Evolutionary conservation across 2,329 filamentous ascomycete species (phyloP).

Genomic region (Daldinia sp.): DNA sequence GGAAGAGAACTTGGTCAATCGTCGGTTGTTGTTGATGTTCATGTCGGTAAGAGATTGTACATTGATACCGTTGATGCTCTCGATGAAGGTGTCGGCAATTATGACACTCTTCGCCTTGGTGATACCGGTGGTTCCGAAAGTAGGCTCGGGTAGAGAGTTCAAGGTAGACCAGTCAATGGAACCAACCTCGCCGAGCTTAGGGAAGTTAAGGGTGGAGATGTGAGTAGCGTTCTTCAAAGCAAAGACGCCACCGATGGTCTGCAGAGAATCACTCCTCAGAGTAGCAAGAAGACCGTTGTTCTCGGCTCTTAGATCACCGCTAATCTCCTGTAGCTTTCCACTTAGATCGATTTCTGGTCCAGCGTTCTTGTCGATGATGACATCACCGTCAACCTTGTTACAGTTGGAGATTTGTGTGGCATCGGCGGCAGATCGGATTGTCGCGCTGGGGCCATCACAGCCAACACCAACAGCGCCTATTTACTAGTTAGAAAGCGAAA

Average conservation of each 20-base stretch:
- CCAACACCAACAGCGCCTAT: conserved; percentile 44
- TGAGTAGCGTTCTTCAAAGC: conserved; percentile 71
- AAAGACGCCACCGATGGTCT: conserved; percentile 74
- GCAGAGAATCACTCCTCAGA: conserved; percentile 68
- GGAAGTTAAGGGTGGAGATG: conserved; percentile 73
- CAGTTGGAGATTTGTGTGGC: conserved; percentile 68
- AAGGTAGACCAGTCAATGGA: conserved; percentile 77
- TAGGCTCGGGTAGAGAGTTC: conserved; percentile 61
- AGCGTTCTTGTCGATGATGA: conserved; percentile 68
- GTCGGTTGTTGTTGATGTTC: conserved; percentile 89
- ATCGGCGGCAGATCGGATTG: conserved; percentile 71
- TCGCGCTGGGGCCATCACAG: conserved; percentile 54
- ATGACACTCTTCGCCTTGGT: conserved; percentile 71
- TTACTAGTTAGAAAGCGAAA: conserved; percentile 26
- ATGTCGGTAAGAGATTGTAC: conserved; percentile 76
- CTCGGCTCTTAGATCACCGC: conserved; percentile 63
- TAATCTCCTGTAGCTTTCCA: conserved; percentile 62
- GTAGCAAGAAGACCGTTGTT: conserved; percentile 70
- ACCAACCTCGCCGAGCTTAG: conserved; percentile 69
- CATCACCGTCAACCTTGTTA: conserved; percentile 71
- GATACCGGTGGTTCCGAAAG: conserved; percentile 64
- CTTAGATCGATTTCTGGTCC: conserved; percentile 68
- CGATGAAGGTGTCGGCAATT: conserved; percentile 88
- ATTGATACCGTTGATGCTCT: conserved; percentile 80
- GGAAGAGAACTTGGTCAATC: conserved; percentile 78